phyloP scores from a whole-genome alignment of 2,329 filamentous ascomycete genomes.

The Stachybotrys chartarum region DNA sequence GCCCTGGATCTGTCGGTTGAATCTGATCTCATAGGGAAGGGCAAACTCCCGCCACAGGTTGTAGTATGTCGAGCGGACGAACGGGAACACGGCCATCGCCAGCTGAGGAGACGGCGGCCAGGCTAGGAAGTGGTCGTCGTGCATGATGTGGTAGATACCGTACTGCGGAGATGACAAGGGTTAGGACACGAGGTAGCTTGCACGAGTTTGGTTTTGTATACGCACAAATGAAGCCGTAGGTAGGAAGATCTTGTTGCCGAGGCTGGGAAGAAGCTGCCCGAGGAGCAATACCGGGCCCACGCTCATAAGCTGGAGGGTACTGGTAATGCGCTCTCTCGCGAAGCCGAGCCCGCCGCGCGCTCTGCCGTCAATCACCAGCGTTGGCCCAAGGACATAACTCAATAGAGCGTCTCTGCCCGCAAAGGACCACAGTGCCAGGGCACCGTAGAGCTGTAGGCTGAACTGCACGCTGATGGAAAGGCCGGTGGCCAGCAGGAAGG shows the following conservation, averaged over 20 bases:
- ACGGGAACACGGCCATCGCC: constrained; percentile 42
- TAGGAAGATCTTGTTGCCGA: constrained; percentile 34
- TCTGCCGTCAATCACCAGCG: constrained; percentile 19
- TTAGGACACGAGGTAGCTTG: background rate
- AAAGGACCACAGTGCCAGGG: constrained; percentile 42
- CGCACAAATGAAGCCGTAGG: constrained; percentile 32
- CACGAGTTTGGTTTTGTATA: background rate
- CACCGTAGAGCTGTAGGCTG: constrained; percentile 47
- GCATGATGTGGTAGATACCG: constrained; percentile 35
- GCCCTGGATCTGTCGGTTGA: constrained; percentile 40
- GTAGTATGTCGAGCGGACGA: constrained; percentile 36
- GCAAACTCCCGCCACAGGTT: constrained; percentile 39
- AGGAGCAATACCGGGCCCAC: constrained; percentile 40
- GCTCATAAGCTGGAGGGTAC: constrained; percentile 31
- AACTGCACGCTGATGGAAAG: constrained; percentile 41
- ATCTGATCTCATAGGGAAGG: constrained; percentile 36
- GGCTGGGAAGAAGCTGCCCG: constrained; percentile 33
- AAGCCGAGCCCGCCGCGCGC: constrained; percentile 12
- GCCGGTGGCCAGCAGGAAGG: constrained; percentile 60
- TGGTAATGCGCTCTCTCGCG: constrained; percentile 21
- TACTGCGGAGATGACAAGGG: constrained; percentile 27
- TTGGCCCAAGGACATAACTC: constrained; percentile 31
- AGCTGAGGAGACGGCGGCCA: constrained; percentile 50
- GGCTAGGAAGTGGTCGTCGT: constrained; percentile 34
- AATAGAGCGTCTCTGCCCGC: constrained; percentile 39